Conservation (phyloP, 306 rosid genomes). For the Fragaria nilgerrensis region DNA sequence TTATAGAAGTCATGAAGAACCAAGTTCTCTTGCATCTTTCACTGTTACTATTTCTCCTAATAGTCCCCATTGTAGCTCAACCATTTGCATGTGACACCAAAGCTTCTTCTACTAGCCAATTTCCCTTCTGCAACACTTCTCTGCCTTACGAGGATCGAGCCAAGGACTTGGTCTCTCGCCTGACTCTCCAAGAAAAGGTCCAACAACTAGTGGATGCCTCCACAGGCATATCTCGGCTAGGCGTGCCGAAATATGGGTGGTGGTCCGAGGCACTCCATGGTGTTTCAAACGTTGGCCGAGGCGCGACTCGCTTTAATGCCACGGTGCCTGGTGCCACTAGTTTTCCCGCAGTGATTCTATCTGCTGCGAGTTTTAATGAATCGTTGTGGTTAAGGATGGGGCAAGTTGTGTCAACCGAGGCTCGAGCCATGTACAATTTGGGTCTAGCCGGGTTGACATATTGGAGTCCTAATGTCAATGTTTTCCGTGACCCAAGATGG, state of each 20-base stretch:
- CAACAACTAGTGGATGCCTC: conserved; percentile 45
- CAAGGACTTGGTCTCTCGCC: conserved; percentile 52
- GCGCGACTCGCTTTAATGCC: conserved; percentile 42
- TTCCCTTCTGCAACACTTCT: conserved; percentile 61
- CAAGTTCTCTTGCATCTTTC: conserved; percentile 19
- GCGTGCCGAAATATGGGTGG: conserved; percentile 73
- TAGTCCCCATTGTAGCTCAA: conserved; percentile 34
- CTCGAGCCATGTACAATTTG: conserved; percentile 75
- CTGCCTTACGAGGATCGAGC: conserved; percentile 44
- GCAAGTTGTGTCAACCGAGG: conserved; percentile 73
- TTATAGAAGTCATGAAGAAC: conserved; percentile 31
- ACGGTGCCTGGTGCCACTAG: conserved; percentile 70
- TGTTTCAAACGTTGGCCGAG: conserved; percentile 63
- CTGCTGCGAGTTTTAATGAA: conserved; percentile 64
- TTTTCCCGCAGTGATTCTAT: conserved; percentile 62
- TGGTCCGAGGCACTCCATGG: conserved; percentile 89
- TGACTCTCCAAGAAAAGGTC: conserved; percentile 59
- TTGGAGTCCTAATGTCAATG: conserved; percentile 86
- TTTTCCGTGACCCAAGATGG: conserved; percentile 79
- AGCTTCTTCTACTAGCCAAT: conserved; percentile 31
- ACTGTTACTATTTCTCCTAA: conserved; percentile 20
- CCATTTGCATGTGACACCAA: conserved; percentile 57
- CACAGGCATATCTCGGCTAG: conserved; percentile 47
- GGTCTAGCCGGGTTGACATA: conserved; percentile 74
- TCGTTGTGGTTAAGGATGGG: conserved; percentile 65